Evolutionary conservation across 73 alveolate species (phyloP).

Genomic region (Tetrahymena borealis): DNA sequence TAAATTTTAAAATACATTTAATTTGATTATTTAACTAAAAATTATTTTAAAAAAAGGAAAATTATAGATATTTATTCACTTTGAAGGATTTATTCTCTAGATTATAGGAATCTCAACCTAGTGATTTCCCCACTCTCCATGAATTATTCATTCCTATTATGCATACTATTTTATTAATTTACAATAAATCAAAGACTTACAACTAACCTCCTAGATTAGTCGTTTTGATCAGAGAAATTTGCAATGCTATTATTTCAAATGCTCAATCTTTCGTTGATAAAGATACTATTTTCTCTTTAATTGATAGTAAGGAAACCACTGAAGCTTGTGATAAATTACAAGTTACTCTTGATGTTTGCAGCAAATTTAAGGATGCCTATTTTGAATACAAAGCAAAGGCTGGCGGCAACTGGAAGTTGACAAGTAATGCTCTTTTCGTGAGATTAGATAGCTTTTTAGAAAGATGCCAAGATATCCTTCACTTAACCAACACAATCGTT

Average conservation of each 20-base stretch:
- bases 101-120: conserved; percentile 48
- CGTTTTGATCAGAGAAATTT: conserved; percentile 91
- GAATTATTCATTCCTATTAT: conserved; percentile 96
- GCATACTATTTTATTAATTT: conserved; percentile 96
- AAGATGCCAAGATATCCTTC: conserved; percentile 98
- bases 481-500: conserved; percentile 95
- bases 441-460: conserved; percentile 99
- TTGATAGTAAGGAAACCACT: conserved; percentile 94
- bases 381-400: conserved; percentile 89
- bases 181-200: conserved; percentile 92
- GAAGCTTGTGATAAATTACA: conserved; percentile 94
- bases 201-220: conserved; percentile 95
- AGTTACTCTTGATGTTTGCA: conserved; percentile 83
- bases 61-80: conserved; percentile 15
- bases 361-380: conserved; percentile 95
- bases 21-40: not conserved
- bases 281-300: conserved; percentile 89
- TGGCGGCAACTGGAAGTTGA: conserved; percentile 93
- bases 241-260: conserved; percentile 94
- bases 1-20: conserved; percentile 68
- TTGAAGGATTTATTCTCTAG: conserved; percentile 81
- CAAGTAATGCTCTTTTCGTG: conserved; percentile 98
- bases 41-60: not conserved
- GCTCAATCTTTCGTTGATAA: conserved; percentile 90
- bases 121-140: conserved; percentile 90